phyloP scores from a whole-genome alignment of 2,329 filamentous ascomycete genomes.

The Xylariaceae sp. region DNA sequence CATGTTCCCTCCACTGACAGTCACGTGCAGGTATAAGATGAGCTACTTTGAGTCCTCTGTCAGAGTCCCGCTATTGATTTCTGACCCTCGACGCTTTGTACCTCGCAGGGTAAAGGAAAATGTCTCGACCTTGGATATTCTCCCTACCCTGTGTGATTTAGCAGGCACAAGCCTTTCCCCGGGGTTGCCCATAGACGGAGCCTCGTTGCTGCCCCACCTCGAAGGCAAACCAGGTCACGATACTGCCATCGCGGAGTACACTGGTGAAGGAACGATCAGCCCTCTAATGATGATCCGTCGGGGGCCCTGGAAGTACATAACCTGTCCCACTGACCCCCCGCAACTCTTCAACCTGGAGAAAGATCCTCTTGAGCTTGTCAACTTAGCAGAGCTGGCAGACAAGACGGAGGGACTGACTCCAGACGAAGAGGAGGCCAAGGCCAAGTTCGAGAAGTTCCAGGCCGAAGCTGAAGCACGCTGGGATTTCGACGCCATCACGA shows the following conservation, averaged over 20 bases:
- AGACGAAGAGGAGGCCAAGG: slow-evolving; percentile 42
- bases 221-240: slow-evolving; percentile 64
- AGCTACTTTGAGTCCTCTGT: slow-evolving; percentile 90
- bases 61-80: slow-evolving; percentile 80
- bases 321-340: slow-evolving; percentile 74
- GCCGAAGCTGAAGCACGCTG: slow-evolving; percentile 69
- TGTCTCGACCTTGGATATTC: slow-evolving; percentile 84
- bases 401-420: slow-evolving; percentile 35
- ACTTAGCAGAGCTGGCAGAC: slow-evolving; percentile 51
- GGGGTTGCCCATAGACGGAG: slow-evolving; percentile 77
- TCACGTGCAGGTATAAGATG: slow-evolving; percentile 72
- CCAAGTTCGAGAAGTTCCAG: slow-evolving; percentile 60
- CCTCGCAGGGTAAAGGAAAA: slow-evolving; percentile 75
- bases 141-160: slow-evolving; percentile 82
- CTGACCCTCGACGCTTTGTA: slow-evolving; percentile 68
- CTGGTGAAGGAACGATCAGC: slow-evolving; percentile 82
- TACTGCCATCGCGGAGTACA: slow-evolving; percentile 92
- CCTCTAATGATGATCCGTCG: slow-evolving; percentile 93
- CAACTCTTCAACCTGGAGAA: slow-evolving; percentile 75
- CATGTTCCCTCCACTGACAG: slow-evolving; percentile 2
- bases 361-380: slow-evolving; percentile 73
- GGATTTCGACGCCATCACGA: slow-evolving; percentile 74
- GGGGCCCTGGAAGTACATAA: slow-evolving; percentile 85
- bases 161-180: slow-evolving; percentile 64
- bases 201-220: slow-evolving; percentile 75